Base-by-base conservation (phyloP, 2,329 filamentous ascomycete genomes). In the Capronia coronata region DNA sequence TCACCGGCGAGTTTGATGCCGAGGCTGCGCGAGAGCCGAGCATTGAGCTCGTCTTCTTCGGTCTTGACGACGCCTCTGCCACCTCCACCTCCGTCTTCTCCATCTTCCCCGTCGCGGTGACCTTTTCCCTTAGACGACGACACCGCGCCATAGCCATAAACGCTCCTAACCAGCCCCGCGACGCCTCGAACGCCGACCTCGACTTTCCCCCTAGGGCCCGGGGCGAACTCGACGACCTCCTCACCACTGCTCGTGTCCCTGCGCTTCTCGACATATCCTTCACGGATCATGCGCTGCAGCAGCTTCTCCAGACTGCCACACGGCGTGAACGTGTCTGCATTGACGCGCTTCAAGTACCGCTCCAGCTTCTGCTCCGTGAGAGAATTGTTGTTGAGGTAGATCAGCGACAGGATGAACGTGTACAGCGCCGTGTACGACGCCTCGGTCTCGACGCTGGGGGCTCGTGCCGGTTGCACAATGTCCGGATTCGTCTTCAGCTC, bases 121-220 rank as follows among this genome's bases (percentile, higher is more conserved):
- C 51, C 46, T 50, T 48, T 25, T 45, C 42, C 49, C 18, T 46
- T 41, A 21, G 38, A 38, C 19, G 50, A 35, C 8, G 25, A 16
- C 2, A 54, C 56, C 2, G 54, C 51, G n/a, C 56, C 60, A 37
- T 61, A 59, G 67, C 63, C 79, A 62, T 76, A 80, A 1, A 83
- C 76, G 43, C 67, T 68, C 53, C 71, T 70, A 2, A 89, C 80
- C 55, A 96, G 68, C 0, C 80, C 82, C 14, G 82, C 79, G 10
- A 93, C 84, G 0, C 86, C 87, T 43, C 81, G 76, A n/a, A 82
- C 74, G 0, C 86, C 87, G 29, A 97, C 79, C 67, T 97, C 93
- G 6, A 90, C 75, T 67, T 86, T 93, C 4, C 86, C 91, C 18
- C 93, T 78, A 4, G 88, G 84, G 0, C 93, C 93, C 11, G 96